Evolutionary conservation across 805 yeast genomes (phyloP), one percentile per base, ranked within the genome.

Genomic region (Kurtzmaniella cleridarum): DNA sequence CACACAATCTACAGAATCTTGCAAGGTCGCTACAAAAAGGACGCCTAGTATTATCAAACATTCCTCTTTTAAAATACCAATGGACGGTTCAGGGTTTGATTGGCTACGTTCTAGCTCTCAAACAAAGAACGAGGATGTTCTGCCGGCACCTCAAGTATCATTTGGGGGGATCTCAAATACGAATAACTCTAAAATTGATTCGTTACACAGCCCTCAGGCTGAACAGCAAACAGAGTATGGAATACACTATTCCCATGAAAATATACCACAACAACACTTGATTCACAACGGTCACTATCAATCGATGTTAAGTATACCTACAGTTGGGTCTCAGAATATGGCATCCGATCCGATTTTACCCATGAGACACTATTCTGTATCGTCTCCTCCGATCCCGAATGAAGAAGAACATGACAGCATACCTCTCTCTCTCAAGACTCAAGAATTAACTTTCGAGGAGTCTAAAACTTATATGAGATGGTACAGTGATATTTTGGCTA

Each of bases 391-490:
- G 13, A 5, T 20, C 5, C 24, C 24, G 8, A 5, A 20, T 20
- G 39, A 41, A 1, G 49, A 49, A 14, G 68, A 63, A 30, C 77
- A 75, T 34, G 44, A 64, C 7, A 48, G 63, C 9, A 72, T 79
- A 2, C 87, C 90, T 0, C 59, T 84, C 36, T 76, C 88, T 2
- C 61, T 85, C n/a, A 69, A 81, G 1, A 73, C 77, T 1, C 75
- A 73, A 34, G 87, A 87, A 41, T 71, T 91, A 34, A 75, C 95
- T 0, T 71, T 73, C 14, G 84, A 83, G 41, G 98, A 91, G 59
- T 75, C 79, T 10, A 78, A 82, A 51, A 84, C 96, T 1, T 91
- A 91, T 59, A 76, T 91, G 49, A 70, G 96, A 47, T 91, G 98
- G 98, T 91, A 90, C 59, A 83, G 88, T 48, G 90, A 87, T 53